Evolutionary conservation across 495 filamentous ascomycete genomes (phyloP).

Genomic region (Penicillium herquei): DNA sequence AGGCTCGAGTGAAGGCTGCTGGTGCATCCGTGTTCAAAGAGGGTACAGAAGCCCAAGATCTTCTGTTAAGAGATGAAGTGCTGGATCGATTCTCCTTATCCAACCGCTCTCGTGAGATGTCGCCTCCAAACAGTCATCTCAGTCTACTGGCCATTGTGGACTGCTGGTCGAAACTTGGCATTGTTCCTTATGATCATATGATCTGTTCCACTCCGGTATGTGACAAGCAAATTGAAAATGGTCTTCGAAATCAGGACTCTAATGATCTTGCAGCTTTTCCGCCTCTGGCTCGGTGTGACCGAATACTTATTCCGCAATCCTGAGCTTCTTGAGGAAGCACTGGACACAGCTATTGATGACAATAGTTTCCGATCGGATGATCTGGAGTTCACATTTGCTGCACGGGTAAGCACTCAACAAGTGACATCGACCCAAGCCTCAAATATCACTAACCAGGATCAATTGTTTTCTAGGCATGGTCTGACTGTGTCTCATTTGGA

Average conservation of each 20-base stretch:
- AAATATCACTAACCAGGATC: too few relatives aligned
- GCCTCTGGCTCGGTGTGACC: conserved; percentile 94
- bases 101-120: conserved; percentile 55
- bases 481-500: conserved; percentile 83
- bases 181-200: conserved; percentile 98
- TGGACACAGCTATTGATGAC: conserved; percentile 84
- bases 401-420: conserved; percentile 53
- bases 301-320: conserved; percentile 92
- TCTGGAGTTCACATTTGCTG: conserved; percentile 95
- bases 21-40: conserved; percentile 74
- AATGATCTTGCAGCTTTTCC: conserved; percentile 65
- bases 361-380: conserved; percentile 87
- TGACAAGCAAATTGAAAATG: conserved; percentile 4
- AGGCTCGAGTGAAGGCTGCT: conserved; percentile 71
- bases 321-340: conserved; percentile 76
- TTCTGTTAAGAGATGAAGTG: conserved; percentile 77
- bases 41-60: conserved; percentile 54
- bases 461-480: conserved; percentile 65
- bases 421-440: too few relatives aligned
- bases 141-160: conserved; percentile 97
- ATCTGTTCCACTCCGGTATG: conserved; percentile 91
- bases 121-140: conserved; percentile 86
- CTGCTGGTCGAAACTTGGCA: conserved; percentile 91
- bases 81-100: conserved; percentile 84
- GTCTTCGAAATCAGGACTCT: conserved; percentile 2